Evolutionary conservation across 305 asterid genomes (phyloP).

Genomic region (Rubia tinctorum): DNA sequence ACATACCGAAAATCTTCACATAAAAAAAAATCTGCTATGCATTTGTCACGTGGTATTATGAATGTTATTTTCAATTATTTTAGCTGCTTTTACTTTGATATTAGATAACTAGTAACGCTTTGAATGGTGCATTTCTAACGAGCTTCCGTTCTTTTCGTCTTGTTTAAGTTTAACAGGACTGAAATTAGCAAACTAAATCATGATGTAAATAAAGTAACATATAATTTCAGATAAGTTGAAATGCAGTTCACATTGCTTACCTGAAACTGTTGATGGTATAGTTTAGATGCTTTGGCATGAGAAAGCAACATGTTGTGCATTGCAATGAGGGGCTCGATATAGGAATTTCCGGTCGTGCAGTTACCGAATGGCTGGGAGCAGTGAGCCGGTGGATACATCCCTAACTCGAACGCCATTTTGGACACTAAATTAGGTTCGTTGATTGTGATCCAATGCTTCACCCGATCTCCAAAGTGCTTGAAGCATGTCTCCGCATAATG

Average conservation of each 20-base stretch:
- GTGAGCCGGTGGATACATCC: slow-evolving; percentile 50
- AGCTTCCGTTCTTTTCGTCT: too few species aligned
- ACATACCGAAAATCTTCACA: too few species aligned
- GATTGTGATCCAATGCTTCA: slow-evolving; percentile 71
- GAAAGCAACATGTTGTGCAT: slow-evolving; percentile 67
- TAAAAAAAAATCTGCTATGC: too few species aligned
- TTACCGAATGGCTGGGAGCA: slow-evolving; percentile 74
- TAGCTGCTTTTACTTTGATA: too few species aligned
- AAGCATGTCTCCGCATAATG: slow-evolving; percentile 71
- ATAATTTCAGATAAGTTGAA: too few species aligned
- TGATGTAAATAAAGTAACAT: too few species aligned
- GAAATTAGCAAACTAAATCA: too few species aligned
- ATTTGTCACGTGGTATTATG: too few species aligned
- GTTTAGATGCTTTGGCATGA: slow-evolving; percentile 67
- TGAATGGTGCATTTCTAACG: too few species aligned
- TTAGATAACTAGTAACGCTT: too few species aligned
- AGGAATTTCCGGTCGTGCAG: slow-evolving; percentile 68
- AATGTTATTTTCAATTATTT: too few species aligned
- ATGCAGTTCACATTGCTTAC: slow-evolving; percentile 22
- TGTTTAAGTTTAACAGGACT: too few species aligned
- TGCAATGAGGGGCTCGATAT: slow-evolving; percentile 61
- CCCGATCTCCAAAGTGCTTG: slow-evolving; percentile 61
- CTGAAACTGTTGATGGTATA: slow-evolving; percentile 56
- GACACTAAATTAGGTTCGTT: slow-evolving; percentile 67
- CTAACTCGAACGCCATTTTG: slow-evolving; percentile 50